Base-by-base conservation (phyloP, 306 rosid species). In the Medicago lupulina region DNA sequence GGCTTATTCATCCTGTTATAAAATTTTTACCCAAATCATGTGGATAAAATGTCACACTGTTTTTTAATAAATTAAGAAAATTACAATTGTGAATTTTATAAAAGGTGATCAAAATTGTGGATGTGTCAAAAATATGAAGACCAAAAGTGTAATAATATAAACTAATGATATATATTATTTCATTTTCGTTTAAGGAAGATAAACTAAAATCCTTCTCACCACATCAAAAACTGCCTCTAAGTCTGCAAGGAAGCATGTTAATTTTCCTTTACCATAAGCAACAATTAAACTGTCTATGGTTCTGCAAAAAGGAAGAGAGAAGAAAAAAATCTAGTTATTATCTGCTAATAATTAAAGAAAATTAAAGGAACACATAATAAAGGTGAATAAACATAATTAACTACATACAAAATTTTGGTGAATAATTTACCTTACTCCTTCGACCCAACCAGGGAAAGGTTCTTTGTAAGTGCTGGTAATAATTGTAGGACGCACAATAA, bases 391-490 rank as follows among this genome's bases (percentile, higher is more conserved):
- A 46, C 17, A 59, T 13, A 49, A 5, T 58, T 58, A 49, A 10
- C 21, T 23, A 60, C 5, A 28, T 21, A 23, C 17, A 44, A 7
- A 43, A 54, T 67, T 40, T 62, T 62, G 38, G 17, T 53, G 17
- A n/a, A 7, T 31, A 31, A 60, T 21, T 81, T 75, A 92, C 97
- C 97, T 90, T 12, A 85, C 12, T 31, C 98, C 97, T 87, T 93
- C 98, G 0, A 88, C 71, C 97, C 97, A 91, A 18, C 98, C 98
- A 1, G 97, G 89, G 58, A 93, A 93, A 7, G 98, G 98, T 71
- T 93, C 97, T 81, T 11, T 91, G 65, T 47, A 86, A 74, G 98
- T 91, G 53, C 98, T 89, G 7, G 90, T 83, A 57, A 93, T 50
- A 0, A 91, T 88, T 9, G 97, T 88, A 10, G 97, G 97, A 49